Evolutionary conservation across 2,329 filamentous ascomycete species (phyloP).

Genomic region (Diaporthe sp.): DNA sequence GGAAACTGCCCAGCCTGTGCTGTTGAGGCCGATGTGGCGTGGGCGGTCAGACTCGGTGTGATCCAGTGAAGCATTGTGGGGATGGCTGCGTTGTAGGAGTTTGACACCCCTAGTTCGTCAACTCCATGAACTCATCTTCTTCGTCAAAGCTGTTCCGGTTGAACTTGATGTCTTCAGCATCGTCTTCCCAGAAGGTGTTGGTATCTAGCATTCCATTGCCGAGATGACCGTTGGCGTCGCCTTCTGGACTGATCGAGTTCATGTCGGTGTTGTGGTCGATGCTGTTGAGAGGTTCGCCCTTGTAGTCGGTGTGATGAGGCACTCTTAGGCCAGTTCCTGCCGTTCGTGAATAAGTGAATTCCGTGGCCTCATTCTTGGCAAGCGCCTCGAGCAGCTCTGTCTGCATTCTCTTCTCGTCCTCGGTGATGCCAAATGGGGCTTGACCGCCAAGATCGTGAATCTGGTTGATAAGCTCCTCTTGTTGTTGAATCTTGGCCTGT

Average conservation of each 20-base stretch:
- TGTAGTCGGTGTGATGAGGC: slow-evolving; percentile 91
- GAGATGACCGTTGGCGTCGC: slow-evolving; percentile 37
- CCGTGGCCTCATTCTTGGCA: slow-evolving; percentile 79
- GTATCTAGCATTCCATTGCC: slow-evolving; percentile 39
- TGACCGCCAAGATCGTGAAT: slow-evolving; percentile 79
- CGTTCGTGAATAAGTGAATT: slow-evolving; percentile 87
- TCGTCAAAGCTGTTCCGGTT: slow-evolving; percentile 69
- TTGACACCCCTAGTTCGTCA: slow-evolving; percentile 53
- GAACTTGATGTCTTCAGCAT: slow-evolving; percentile 74
- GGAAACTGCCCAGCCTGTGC: not conserved
- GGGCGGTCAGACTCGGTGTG: not conserved
- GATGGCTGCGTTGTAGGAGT: not conserved
- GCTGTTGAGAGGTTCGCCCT: slow-evolving; percentile 78
- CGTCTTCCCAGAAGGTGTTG: slow-evolving; percentile 38
- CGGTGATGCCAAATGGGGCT: slow-evolving; percentile 85
- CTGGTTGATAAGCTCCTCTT: slow-evolving; percentile 85
- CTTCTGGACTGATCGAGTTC: slow-evolving; percentile 66
- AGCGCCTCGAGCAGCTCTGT: slow-evolving; percentile 91
- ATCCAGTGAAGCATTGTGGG: not conserved
- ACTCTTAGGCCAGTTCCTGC: slow-evolving; percentile 89
- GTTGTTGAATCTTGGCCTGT: slow-evolving; percentile 88
- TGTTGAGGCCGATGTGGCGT: not conserved
- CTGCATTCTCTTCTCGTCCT: slow-evolving; percentile 96
- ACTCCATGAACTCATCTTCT: slow-evolving; percentile 94
- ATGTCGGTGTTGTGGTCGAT: slow-evolving; percentile 51